phyloP scores from a whole-genome alignment of 2,329 filamentous ascomycete species.

The Stylonectria norvegica region DNA sequence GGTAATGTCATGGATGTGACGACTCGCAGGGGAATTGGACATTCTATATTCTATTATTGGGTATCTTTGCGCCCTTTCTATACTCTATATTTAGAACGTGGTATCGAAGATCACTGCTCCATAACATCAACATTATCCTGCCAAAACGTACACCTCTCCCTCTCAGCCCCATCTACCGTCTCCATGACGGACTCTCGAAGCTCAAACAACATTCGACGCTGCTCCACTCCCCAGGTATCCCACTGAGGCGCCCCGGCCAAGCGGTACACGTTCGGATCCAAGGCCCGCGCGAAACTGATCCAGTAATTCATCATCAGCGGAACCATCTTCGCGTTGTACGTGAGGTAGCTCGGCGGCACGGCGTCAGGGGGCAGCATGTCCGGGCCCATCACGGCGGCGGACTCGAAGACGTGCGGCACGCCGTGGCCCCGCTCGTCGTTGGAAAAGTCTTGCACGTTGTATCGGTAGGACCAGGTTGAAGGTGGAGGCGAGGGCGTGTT shows the following conservation, averaged over 20 bases:
- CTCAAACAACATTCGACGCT: conserved; percentile 38
- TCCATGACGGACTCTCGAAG: conserved; percentile 39
- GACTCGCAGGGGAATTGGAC: too few relatives aligned
- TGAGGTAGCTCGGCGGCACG: conserved; percentile 36
- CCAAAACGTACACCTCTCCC: conserved; percentile 42
- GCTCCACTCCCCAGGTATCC: conserved; percentile 36
- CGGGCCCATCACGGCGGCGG: conserved; percentile 48
- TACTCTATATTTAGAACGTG: conserved; percentile 1
- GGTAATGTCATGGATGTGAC: too few relatives aligned
- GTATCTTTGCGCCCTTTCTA: too few relatives aligned
- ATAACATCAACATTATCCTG: conserved; percentile 31
- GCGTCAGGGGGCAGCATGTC: conserved; percentile 22
- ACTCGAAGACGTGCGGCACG: conserved; percentile 47
- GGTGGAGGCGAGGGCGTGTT: conserved; percentile 9
- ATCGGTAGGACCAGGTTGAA: conserved; percentile 49
- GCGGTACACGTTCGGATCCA: conserved; percentile 43
- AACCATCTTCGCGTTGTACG: conserved; percentile 44
- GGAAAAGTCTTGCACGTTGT: conserved; percentile 43
- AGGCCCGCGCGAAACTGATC: conserved; percentile 44
- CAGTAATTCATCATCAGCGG: conserved; percentile 48
- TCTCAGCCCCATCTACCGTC: conserved; percentile 31
- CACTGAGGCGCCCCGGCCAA: conserved; percentile 37
- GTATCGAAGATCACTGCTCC: conserved; percentile 17
- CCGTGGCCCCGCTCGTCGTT: conserved; percentile 39
- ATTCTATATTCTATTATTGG: too few relatives aligned